Percentiles rank a stretch among this genome's conserved stretches.
Evolutionary conservation across 768 basidiomycete species (phyloP).

Genomic region (Naganishia randhawae): DNA sequence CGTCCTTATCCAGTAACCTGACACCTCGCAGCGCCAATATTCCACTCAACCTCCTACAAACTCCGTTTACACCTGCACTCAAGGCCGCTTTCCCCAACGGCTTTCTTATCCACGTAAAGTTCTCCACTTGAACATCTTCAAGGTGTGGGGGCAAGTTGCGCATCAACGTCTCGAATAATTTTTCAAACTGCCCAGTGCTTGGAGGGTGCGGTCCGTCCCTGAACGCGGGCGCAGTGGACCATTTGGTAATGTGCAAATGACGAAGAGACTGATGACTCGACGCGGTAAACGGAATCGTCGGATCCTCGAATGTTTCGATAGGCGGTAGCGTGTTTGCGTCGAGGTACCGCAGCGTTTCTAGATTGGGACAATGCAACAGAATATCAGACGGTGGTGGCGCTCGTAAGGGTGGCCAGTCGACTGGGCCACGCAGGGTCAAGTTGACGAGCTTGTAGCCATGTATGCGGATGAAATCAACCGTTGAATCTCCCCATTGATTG

Average conservation of each 20-base stretch:
- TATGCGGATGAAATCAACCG: slow-evolving; percentile 32
- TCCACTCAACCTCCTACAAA: slow-evolving; percentile 29
- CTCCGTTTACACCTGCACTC: slow-evolving; percentile 42
- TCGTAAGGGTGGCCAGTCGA: slow-evolving; percentile 37
- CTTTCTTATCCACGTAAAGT: slow-evolving; percentile 39
- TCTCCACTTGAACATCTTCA: slow-evolving; percentile 36
- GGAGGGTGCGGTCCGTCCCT: slow-evolving; percentile 17
- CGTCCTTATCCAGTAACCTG: slow-evolving; percentile 43
- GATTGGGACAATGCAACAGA: slow-evolving; percentile 36
- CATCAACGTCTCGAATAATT: slow-evolving; percentile 18
- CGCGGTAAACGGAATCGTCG: slow-evolving; percentile 5
- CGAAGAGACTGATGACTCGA: slow-evolving; percentile 34
- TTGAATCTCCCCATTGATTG: slow-evolving; percentile 31
- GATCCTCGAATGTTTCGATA: slow-evolving; percentile 28
- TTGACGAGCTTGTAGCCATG: slow-evolving; percentile 42
- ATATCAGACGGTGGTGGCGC: slow-evolving; percentile 34
- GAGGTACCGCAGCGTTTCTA: slow-evolving; percentile 35
- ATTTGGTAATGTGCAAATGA: slow-evolving; percentile 37
- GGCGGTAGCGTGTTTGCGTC: slow-evolving; percentile 27
- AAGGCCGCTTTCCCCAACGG: slow-evolving; percentile 40
- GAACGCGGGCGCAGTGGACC: slow-evolving; percentile 27
- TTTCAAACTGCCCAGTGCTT: slow-evolving; percentile 15
- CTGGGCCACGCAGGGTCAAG: slow-evolving; percentile 38
- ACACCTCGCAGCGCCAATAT: slow-evolving; percentile 28
- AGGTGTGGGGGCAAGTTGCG: slow-evolving; percentile 25